phyloP scores from a whole-genome alignment of 306 rosid species.

The Calophaca sinica region DNA sequence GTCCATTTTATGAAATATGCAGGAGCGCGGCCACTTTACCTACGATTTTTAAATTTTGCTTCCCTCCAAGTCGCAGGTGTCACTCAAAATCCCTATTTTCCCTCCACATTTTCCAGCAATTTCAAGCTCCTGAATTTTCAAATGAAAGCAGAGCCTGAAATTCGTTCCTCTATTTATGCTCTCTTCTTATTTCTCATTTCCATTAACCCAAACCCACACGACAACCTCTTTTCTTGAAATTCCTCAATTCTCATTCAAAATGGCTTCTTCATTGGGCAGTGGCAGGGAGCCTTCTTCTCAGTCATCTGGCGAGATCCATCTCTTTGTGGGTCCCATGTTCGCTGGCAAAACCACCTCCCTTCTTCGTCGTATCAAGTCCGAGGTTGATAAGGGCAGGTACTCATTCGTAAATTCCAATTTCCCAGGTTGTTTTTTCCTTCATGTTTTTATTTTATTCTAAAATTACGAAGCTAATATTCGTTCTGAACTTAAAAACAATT shows the following conservation, averaged over 20 bases:
- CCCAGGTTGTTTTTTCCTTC: background rate
- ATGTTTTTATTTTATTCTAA: background rate
- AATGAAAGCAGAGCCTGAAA: background rate
- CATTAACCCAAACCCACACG: background rate
- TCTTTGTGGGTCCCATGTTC: slow-evolving; percentile 94
- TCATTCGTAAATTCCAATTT: background rate
- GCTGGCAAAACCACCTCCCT: slow-evolving; percentile 94
- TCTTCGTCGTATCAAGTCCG: slow-evolving; percentile 82
- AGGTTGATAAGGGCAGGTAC: slow-evolving; percentile 70
- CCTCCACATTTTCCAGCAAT: slow-evolving; percentile 3
- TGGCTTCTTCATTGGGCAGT: slow-evolving; percentile 52
- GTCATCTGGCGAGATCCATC: slow-evolving; percentile 78
- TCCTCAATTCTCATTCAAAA: background rate
- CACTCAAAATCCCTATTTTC: background rate
- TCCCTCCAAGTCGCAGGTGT: slow-evolving; percentile 1
- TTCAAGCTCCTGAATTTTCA: background rate
- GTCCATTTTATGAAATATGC: too few relatives aligned
- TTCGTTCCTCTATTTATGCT: slow-evolving; percentile 33
- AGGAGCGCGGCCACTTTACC: too few relatives aligned
- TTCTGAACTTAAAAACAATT: background rate
- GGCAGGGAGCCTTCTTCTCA: slow-evolving; percentile 19
- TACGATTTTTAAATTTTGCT: background rate
- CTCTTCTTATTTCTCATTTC: background rate
- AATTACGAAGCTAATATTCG: too few relatives aligned
- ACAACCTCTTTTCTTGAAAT: slow-evolving; percentile 1